These are phyloP conservation scores for Musa acuminata DNA, from an alignment of 176 grass and related monocot species.

Conservation along the genomic window DNA sequence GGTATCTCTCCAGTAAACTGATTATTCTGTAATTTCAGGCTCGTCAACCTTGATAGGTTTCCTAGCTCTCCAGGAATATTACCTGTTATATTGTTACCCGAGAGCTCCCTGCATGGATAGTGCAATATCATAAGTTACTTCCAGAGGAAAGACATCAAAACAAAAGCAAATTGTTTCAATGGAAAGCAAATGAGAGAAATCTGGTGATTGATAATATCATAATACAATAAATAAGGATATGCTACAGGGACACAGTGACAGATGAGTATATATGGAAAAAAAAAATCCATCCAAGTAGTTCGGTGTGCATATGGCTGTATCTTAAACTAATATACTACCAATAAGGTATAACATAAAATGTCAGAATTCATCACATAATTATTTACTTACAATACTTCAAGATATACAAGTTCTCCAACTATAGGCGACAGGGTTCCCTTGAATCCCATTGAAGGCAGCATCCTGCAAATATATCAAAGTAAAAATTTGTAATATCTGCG, in stretches of 20 bases:
- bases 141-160: not conserved
- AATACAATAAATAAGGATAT: no score
- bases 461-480: conserved; percentile 34
- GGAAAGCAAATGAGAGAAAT: not conserved
- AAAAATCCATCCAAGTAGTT: not conserved
- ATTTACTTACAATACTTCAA: conserved; percentile 60
- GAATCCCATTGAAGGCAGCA: conserved; percentile 45
- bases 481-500: not conserved
- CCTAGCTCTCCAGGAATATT: conserved; percentile 62
- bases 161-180: not conserved
- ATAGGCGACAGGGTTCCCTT: conserved; percentile 54
- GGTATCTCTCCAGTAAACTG: conserved; percentile 65
- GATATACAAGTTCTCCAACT: conserved; percentile 48
- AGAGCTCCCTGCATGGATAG: conserved; percentile 43
- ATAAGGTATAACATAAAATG: not conserved
- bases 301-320: not conserved
- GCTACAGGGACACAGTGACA: no score
- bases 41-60: conserved; percentile 68
- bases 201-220: no score
- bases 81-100: conserved; percentile 70
- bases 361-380: not conserved
- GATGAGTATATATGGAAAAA: not conserved
- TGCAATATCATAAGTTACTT: not conserved
- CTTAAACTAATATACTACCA: not conserved
- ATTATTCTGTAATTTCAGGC: conserved; percentile 69